Percentiles rank a stretch among this genome's conserved stretches.
phyloP scores from a whole-genome alignment of 2,329 filamentous ascomycete genomes.

The Ceratocystis eucalypticola region DNA sequence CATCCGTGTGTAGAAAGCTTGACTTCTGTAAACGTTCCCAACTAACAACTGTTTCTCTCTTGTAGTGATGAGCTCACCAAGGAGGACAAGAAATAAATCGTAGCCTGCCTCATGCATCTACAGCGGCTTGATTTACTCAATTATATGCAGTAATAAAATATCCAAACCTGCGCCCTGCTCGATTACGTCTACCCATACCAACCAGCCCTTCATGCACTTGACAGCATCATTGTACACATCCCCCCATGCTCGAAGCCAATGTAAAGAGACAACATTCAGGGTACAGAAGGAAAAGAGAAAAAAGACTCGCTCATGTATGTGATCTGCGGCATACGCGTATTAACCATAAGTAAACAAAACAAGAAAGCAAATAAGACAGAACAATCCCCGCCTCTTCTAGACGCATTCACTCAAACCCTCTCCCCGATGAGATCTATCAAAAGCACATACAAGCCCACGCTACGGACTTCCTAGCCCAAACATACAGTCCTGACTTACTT shows the following conservation, averaged over 20 bases:
- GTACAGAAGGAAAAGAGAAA: neutral
- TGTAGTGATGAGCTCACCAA: conserved; percentile 63
- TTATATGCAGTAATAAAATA: conserved; percentile 2
- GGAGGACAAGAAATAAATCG: conserved; percentile 47
- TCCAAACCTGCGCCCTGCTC: neutral
- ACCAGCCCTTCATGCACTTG: neutral
- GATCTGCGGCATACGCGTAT: neutral
- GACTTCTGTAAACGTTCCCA: neutral
- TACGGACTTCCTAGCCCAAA: neutral
- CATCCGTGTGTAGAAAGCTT: neutral
- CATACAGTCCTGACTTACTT: conserved; percentile 32
- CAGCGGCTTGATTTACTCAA: neutral
- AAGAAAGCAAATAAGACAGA: neutral
- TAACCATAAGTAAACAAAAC: conserved; percentile 9
- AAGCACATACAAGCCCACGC: neutral
- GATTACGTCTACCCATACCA: neutral
- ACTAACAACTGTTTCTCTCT: conserved; percentile 4
- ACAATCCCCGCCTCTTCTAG: neutral
- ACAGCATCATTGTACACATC: neutral
- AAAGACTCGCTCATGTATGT: conserved; percentile 8
- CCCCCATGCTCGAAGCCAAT: neutral
- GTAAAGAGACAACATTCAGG: neutral
- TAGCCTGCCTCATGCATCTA: neutral
- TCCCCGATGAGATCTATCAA: neutral
- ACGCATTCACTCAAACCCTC: neutral